Evolutionary conservation across 306 rosid species (phyloP).

Genomic region (Trichosanthes cucumerina): DNA sequence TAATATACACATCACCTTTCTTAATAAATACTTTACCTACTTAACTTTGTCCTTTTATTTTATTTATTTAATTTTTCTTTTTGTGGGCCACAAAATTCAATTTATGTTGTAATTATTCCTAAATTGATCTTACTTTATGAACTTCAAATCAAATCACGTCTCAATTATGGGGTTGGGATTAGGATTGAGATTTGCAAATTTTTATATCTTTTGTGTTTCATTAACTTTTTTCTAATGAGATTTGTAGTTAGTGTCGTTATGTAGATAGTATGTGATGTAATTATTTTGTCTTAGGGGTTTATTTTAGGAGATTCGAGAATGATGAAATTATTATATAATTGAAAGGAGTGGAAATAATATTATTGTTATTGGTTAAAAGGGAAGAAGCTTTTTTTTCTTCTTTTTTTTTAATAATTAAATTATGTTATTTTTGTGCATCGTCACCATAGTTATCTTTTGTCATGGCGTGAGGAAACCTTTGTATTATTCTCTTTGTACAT

Average conservation of each 20-base stretch:
- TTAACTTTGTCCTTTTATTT: not conserved
- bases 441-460: not conserved
- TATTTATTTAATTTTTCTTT: not conserved
- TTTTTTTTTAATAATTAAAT: no score
- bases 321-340: not conserved
- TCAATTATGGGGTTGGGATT: not conserved
- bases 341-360: no score
- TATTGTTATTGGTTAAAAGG: not conserved
- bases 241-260: not conserved
- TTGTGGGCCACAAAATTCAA: not conserved
- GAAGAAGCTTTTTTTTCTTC: no score
- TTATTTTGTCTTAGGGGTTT: not conserved
- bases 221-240: not conserved
- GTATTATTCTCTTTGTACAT: not conserved
- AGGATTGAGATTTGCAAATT: not conserved
- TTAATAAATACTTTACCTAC: not conserved
- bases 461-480: not conserved
- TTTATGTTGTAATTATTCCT: not conserved
- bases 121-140: not conserved
- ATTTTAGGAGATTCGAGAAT: not conserved
- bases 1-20: not conserved
- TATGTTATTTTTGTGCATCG: not conserved
- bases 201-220: not conserved
- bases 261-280: not conserved
- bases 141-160: not conserved